Percentiles rank a stretch among this genome's conserved stretches.
Conservation (phyloP, 805 yeast species). For the Suhomyces emberorum region DNA sequence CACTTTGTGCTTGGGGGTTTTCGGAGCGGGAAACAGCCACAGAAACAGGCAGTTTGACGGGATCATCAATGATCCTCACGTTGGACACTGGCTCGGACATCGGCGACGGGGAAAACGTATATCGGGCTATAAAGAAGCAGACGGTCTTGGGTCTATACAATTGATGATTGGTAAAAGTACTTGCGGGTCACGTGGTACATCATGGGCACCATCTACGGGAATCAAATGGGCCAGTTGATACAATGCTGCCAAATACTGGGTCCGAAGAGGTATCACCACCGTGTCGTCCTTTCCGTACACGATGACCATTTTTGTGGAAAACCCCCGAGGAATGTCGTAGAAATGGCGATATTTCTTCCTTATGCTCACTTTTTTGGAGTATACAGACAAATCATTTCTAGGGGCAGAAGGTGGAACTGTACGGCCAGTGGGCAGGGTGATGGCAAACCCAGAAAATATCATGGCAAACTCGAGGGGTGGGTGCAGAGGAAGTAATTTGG, state of each 20-base stretch:
- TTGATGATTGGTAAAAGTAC: slow-evolving; percentile 8
- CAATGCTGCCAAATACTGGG: slow-evolving; percentile 20
- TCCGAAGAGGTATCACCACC: slow-evolving; percentile 31
- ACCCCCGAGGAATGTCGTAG: not conserved
- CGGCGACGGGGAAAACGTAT: too few species aligned
- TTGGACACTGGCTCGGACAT: too few species aligned
- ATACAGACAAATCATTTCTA: not conserved
- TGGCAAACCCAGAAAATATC: slow-evolving; percentile 35
- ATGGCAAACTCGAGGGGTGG: slow-evolving; percentile 27
- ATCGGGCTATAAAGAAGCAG: too few species aligned
- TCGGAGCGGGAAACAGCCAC: too few species aligned
- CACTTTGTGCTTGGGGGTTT: too few species aligned
- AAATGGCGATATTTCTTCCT: not conserved
- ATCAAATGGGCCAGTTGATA: slow-evolving; percentile 16
- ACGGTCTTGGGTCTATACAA: not conserved
- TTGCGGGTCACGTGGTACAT: not conserved
- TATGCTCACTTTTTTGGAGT: not conserved
- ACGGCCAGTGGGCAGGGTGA: slow-evolving; percentile 31
- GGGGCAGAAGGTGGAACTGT: too few species aligned
- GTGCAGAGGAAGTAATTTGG: slow-evolving; percentile 19
- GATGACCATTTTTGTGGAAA: slow-evolving; percentile 23
- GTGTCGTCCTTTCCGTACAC: slow-evolving; percentile 32
- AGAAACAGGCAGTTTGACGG: too few species aligned
- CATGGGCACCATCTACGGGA: slow-evolving; percentile 37
- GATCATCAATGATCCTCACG: too few species aligned